These are phyloP conservation scores for Trifolium pratense DNA, from an alignment of 306 rosid species.

Conservation along the genomic window DNA sequence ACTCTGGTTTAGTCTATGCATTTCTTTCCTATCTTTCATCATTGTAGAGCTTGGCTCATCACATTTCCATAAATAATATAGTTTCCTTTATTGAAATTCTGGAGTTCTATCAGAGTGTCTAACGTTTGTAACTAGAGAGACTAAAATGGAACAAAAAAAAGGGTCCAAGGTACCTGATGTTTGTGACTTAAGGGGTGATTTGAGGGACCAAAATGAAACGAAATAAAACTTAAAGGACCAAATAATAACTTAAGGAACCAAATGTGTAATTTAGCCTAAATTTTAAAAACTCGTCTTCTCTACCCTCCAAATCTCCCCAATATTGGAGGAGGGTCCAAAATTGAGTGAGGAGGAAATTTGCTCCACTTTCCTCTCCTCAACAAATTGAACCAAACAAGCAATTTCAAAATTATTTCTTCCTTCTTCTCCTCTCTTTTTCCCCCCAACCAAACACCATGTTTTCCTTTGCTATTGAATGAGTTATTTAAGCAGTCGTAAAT, in stretches of 20 bases:
- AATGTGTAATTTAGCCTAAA: neutral
- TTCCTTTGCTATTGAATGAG: constrained; percentile 24
- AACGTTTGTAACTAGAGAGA: neutral
- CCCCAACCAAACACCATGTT: neutral
- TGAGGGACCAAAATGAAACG: neutral
- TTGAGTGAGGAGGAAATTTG: neutral
- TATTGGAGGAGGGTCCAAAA: neutral
- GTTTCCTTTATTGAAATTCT: too few relatives aligned
- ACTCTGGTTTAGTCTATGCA: too few relatives aligned
- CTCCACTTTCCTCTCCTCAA: neutral
- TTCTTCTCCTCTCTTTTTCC: neutral
- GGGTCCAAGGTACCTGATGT: neutral
- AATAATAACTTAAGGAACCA: neutral
- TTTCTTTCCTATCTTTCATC: too few relatives aligned
- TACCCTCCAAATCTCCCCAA: neutral
- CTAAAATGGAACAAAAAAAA: neutral
- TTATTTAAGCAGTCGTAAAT: constrained; percentile 1
- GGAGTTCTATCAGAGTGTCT: neutral
- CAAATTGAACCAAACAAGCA: neutral
- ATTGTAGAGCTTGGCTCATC: too few relatives aligned
- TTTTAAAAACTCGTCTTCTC: neutral
- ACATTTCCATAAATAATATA: too few relatives aligned
- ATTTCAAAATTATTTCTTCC: neutral
- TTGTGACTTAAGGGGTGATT: neutral
- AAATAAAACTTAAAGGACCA: neutral